phyloP scores from a whole-genome alignment of 116 monocot genomes.

The Thalassia testudinum region DNA sequence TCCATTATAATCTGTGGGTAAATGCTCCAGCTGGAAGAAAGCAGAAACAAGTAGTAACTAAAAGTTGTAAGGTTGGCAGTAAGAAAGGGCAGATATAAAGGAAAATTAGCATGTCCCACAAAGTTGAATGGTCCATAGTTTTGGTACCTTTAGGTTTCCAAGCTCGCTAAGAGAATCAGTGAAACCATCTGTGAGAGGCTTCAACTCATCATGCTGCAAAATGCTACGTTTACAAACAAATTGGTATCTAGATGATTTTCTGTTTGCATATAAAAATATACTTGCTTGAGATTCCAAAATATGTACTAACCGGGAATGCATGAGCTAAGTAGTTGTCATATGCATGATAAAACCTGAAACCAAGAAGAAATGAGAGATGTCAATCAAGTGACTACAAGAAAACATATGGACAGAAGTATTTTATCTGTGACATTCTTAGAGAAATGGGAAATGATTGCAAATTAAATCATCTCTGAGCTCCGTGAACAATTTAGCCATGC shows the following conservation, averaged over 20 bases:
- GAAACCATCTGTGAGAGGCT: conserved; percentile 57
- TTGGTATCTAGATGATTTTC: neutral
- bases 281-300: neutral
- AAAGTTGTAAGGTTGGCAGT: neutral
- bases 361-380: no score
- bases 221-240: neutral
- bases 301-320: conserved; percentile 76
- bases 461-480: no score
- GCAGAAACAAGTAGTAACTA: conserved; percentile 2
- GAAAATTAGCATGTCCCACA: neutral
- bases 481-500: no score
- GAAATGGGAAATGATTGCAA: no score
- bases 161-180: conserved; percentile 87
- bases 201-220: conserved; percentile 90
- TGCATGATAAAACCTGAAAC: conserved; percentile 91
- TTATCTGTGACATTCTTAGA: no score
- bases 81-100: neutral
- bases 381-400: no score
- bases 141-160: conserved; percentile 76
- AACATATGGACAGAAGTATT: no score
- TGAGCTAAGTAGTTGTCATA: conserved; percentile 88
- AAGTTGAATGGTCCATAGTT: neutral
- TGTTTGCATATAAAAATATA: neutral
- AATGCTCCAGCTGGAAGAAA: conserved; percentile 60
- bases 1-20: conserved; percentile 71